Evolutionary conservation across 768 basidiomycete genomes (phyloP), one percentile per base, ranked within the genome.

Genomic region (Lactifluus volemus): DNA sequence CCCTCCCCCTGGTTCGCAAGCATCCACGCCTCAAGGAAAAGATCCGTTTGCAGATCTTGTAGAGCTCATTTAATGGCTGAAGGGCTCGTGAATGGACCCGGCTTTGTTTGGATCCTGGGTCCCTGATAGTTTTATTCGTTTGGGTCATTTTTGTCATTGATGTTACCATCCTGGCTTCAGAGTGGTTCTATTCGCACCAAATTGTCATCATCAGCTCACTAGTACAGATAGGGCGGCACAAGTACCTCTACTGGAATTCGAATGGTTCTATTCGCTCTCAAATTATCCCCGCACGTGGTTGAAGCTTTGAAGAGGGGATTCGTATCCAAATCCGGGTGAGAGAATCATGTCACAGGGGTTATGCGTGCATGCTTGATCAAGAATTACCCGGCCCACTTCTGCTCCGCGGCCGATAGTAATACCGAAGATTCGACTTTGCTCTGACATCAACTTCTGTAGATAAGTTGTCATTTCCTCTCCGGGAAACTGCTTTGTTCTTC

Each of bases 31-130:
- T 48, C 78, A 81, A 63, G 77, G 74, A 59, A 92, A 89, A 70
- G 90, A 92, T 71, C 90, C 91, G 45, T 92, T 92, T 68, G 88
- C 89, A 6, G 90, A 92, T 73, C 76, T 92, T 39, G 89, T 79
- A 2, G 85, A 85, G 19, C 72, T 92, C 57, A 91, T 92, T 70
- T 92, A 69, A 53, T 53, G 45, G 32, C 11, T 7, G 41, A 30
- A 8, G 48, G 49, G 12, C 14, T 61, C 21, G 51, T 47, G 41
- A 49, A 51, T 48, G 36, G 21, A 39, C 39, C 12, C 9, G 15
- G 19, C 30, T 12, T 51, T 14, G 48, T 53, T 53, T 50, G 29
- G 32, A 34, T 45, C 48, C 49, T 49, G 58, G 25, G 21, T 42
- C 34, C n/a, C 53, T 59, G 30, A 58, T 56, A 32, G 17, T 17